Conservation (phyloP, 1,284 basidiomycete genomes). For the Rhodotorula sp. region DNA sequence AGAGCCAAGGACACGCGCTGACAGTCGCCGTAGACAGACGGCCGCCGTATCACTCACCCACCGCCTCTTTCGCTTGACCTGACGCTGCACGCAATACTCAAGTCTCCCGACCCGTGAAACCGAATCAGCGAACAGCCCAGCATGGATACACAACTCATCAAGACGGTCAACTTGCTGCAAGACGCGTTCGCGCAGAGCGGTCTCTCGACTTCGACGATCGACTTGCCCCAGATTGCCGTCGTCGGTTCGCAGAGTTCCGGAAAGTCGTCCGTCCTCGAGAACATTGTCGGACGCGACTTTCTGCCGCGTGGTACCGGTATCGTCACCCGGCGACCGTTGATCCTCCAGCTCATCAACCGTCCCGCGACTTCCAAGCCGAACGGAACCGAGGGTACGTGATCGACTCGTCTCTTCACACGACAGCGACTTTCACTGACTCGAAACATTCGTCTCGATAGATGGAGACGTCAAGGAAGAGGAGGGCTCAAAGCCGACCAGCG, state of each 20-base stretch:
- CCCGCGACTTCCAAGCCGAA: conserved; percentile 48
- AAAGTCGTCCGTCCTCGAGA: conserved; percentile 62
- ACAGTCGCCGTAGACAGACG: too few relatives aligned
- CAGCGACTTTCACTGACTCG: neutral
- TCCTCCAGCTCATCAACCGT: conserved; percentile 92
- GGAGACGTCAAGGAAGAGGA: conserved; percentile 2
- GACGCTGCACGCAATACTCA: neutral
- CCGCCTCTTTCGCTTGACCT: neutral
- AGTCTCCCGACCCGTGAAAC: too few relatives aligned
- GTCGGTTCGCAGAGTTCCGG: conserved; percentile 57
- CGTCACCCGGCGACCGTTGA: conserved; percentile 77
- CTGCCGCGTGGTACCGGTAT: conserved; percentile 94
- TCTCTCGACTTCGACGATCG: conserved; percentile 53
- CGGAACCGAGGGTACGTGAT: conserved; percentile 15
- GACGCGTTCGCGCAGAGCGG: conserved; percentile 57
- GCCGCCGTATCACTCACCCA: too few relatives aligned
- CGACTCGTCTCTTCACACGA: neutral
- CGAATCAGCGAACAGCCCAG: too few relatives aligned
- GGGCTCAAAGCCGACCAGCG: conserved; percentile 34
- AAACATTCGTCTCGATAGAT: neutral
- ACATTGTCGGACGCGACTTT: conserved; percentile 96
- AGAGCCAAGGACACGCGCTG: too few relatives aligned
- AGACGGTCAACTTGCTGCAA: conserved; percentile 50
- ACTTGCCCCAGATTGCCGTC: conserved; percentile 58
- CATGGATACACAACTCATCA: conserved; percentile 38